Conservation (phyloP, 257 asterid species). For the Orobanche coerulescens region DNA sequence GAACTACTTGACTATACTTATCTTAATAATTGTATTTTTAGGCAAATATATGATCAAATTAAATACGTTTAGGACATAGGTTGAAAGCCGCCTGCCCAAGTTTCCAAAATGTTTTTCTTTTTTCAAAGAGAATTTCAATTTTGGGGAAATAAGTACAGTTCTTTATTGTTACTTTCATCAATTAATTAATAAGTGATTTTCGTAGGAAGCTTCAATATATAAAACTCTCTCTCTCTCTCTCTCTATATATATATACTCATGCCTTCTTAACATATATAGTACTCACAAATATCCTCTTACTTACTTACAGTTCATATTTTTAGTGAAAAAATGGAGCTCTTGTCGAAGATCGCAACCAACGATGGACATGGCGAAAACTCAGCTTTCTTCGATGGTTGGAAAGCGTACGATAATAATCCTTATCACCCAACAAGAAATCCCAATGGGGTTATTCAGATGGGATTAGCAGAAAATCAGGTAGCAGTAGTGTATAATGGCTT, state of each 20-base stretch:
- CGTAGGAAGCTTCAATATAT: slow-evolving; percentile 36
- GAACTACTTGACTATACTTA: no score
- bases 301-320: background rate
- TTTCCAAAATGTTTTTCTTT: background rate
- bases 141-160: background rate
- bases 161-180: slow-evolving; percentile 1
- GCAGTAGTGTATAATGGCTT: no score
- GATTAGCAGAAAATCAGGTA: slow-evolving; percentile 68
- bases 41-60: slow-evolving; percentile 18
- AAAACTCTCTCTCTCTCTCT: background rate
- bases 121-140: slow-evolving; percentile 4
- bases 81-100: slow-evolving; percentile 29
- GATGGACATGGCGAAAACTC: slow-evolving; percentile 70
- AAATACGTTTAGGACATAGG: slow-evolving; percentile 11
- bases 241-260: slow-evolving; percentile 25
- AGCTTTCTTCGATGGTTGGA: slow-evolving; percentile 65
- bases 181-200: slow-evolving; percentile 16
- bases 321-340: slow-evolving; percentile 23
- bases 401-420: slow-evolving; percentile 56
- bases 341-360: slow-evolving; percentile 54
- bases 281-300: slow-evolving; percentile 22
- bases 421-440: slow-evolving; percentile 46
- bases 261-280: slow-evolving; percentile 4
- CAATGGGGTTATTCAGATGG: slow-evolving; percentile 64
- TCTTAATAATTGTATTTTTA: background rate